Percentiles rank a stretch among this genome's conserved stretches.
Conservation (phyloP, 2,329 filamentous ascomycete species). For the Stagonosporopsis rhizophila region DNA sequence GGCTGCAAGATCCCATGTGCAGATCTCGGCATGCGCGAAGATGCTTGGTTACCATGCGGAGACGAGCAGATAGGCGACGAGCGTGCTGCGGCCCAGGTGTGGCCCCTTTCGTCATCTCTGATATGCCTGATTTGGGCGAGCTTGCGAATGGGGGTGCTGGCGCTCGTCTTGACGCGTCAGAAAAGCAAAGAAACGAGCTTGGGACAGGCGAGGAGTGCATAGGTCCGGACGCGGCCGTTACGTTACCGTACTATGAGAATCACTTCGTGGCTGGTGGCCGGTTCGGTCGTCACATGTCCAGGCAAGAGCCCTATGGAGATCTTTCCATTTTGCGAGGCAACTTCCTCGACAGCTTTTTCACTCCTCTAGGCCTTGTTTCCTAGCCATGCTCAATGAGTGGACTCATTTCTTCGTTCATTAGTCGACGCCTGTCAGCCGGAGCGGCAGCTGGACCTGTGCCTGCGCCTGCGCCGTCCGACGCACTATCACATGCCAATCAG, state of each 20-base stretch:
- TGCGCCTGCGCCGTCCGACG: conserved; percentile 24
- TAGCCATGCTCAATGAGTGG: conserved; percentile 44
- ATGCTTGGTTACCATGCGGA: not conserved
- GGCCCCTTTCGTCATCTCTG: conserved; percentile 7
- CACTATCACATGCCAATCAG: conserved; percentile 41
- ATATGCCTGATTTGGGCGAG: conserved; percentile 11
- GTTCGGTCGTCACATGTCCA: conserved; percentile 9
- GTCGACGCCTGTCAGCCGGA: conserved; percentile 43
- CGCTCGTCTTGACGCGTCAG: not conserved
- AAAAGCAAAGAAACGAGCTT: not conserved
- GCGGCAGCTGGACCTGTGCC: conserved; percentile 14
- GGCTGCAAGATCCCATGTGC: not conserved
- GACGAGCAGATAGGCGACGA: not conserved
- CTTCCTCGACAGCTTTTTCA: not conserved
- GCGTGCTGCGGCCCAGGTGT: not conserved
- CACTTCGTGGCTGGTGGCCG: conserved; percentile 7
- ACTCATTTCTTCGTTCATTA: conserved; percentile 50
- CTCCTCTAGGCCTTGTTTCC: conserved; percentile 1
- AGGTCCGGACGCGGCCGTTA: not conserved
- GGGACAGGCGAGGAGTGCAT: conserved; percentile 3
- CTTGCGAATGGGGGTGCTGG: conserved; percentile 9
- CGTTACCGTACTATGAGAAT: not conserved
- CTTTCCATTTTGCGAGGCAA: not conserved
- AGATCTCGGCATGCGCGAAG: not conserved
- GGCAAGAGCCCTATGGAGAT: conserved; percentile 1